Percentiles rank a stretch among this genome's conserved stretches.
Evolutionary conservation across 441 rosid genomes (phyloP).

Genomic region (Croton setiger): DNA sequence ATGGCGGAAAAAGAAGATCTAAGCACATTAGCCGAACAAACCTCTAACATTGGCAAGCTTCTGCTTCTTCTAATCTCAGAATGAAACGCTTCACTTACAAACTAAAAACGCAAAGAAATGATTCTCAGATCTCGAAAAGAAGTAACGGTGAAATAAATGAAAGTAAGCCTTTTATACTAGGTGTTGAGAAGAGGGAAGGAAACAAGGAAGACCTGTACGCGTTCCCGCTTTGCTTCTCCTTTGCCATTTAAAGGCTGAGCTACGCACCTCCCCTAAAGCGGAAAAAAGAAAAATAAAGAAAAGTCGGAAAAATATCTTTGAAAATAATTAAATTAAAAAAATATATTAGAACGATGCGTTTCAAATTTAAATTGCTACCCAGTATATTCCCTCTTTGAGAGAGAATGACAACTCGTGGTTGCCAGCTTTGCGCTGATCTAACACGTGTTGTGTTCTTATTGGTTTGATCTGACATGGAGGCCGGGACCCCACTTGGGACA

Average conservation of each 20-base stretch:
- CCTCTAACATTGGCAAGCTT: constrained; percentile 26
- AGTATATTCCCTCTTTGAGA: constrained; percentile 23
- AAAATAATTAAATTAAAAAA: neutral
- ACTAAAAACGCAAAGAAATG: neutral
- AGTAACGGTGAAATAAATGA: constrained; percentile 22
- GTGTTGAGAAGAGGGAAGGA: constrained; percentile 23
- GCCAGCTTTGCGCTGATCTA: constrained; percentile 20
- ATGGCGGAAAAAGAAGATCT: neutral
- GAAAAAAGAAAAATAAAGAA: neutral
- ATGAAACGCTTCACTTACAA: neutral
- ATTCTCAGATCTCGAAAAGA: constrained; percentile 44
- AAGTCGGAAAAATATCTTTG: neutral
- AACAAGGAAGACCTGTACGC: constrained; percentile 20
- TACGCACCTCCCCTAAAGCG: no score
- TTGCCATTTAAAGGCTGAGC: constrained; percentile 37
- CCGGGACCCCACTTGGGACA: constrained; percentile 33
- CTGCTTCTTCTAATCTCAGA: neutral
- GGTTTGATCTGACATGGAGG: neutral
- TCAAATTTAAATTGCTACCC: neutral
- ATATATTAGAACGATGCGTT: neutral
- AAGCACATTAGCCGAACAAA: constrained; percentile 24
- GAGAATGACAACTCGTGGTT: constrained; percentile 11
- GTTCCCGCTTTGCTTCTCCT: constrained; percentile 57
- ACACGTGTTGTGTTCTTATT: constrained; percentile 22
- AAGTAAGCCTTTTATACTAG: neutral